Base-by-base conservation (phyloP, 495 filamentous ascomycete species). In the Lepraria neglecta region DNA sequence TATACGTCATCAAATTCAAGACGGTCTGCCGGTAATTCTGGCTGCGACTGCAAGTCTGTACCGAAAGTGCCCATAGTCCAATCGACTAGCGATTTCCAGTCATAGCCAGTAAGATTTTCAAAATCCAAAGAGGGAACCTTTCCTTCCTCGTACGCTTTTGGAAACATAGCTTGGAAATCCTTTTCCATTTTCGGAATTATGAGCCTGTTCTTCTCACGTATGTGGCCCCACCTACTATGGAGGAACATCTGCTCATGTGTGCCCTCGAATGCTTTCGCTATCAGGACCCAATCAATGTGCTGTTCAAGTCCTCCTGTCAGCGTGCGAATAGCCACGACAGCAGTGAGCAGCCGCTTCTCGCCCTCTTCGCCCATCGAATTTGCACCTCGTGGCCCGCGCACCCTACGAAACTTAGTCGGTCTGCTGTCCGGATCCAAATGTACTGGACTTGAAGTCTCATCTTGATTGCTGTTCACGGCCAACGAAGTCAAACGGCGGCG, bases 111-210 rank as follows among this genome's bases (percentile, higher is more conserved):
- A 6, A 90, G 75, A 63, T 95, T 71, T 43, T 85, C 74, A 62
- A 84, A 92, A 71, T 96, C 78, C 35, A 99, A 79, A 2, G 74
- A 67, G 3, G 88, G 86, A 0, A 97, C 63, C 55, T 87, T 76
- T 10, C 81, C 80, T 3, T 79, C 77, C 54, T 81, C 81, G 67
- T 96, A 97, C 0, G 89, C 95, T 46, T 81, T 77, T 21, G 91
- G 73, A 69, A 90, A 96, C 17, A 77, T 76, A 38, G 84, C 77
- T 63, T 90, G 87, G 69, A 97, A 95, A 63, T 88, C 84, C n/a
- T 74, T 73, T 31, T 87, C 85, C 68, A 97, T 74, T 58, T 84
- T 82, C 7, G 86, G 77, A 46, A 95, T 79, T 30, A 83, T 80
- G 11, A 79, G 74, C 52, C 80, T 78, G 51, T 85, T 80, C 59